phyloP scores from a whole-genome alignment of 192 early-diverging fungal genomes.

The Powellomyces hirtus region DNA sequence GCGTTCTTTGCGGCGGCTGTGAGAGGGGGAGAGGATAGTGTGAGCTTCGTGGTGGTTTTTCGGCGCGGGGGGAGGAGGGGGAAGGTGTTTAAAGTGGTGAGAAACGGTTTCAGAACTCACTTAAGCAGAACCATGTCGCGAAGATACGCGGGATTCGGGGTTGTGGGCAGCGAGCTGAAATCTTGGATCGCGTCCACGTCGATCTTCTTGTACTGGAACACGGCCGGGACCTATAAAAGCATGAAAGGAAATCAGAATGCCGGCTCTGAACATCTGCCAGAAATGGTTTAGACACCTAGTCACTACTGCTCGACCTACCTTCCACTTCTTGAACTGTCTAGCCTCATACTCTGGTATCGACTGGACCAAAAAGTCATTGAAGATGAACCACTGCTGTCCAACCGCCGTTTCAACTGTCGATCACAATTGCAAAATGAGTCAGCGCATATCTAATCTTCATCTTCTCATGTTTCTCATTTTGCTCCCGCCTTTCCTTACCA shows the following conservation, averaged over 20 bases:
- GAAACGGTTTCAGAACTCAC: conserved; percentile 37
- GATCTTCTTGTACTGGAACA: conserved; percentile 66
- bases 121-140: conserved; percentile 60
- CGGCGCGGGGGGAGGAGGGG: neutral
- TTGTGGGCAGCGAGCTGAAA: conserved; percentile 37
- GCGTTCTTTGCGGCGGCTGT: conserved; percentile 34
- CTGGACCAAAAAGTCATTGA: conserved; percentile 95
- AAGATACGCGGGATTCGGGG: conserved; percentile 51
- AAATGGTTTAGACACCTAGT: no score
- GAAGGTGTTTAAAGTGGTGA: neutral
- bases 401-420: conserved; percentile 5
- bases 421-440: no score
- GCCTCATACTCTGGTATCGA: conserved; percentile 66
- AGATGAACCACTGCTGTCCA: conserved; percentile 73
- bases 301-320: no score
- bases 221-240: conserved; percentile 54
- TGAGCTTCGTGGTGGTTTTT: no score
- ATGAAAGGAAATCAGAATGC: neutral
- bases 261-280: no score
- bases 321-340: conserved; percentile 58
- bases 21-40: neutral
- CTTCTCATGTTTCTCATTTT: no score
- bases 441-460: no score
- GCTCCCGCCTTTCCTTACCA: neutral
- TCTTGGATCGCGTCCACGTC: conserved; percentile 54